Evolutionary conservation across 1,284 basidiomycete species (phyloP).

Genomic region (Cutaneotrichosporon dermatis): DNA sequence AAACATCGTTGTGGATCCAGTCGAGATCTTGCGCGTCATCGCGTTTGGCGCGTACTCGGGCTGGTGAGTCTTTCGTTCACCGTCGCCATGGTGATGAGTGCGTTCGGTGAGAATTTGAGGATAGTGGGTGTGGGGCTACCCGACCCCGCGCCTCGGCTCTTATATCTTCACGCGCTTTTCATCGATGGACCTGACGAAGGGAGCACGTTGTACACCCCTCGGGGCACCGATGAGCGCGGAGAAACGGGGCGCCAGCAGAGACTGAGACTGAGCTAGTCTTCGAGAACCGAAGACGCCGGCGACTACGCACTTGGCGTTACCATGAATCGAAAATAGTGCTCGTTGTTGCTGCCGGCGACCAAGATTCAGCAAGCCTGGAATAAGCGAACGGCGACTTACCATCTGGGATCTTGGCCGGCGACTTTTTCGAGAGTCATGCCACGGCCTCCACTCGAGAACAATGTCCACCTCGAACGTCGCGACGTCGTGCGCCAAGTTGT

Average conservation of each 20-base stretch:
- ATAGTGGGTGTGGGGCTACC: no score
- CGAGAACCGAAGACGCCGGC: not conserved
- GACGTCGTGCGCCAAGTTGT: no score
- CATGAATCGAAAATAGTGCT: not conserved
- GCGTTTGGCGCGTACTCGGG: not conserved
- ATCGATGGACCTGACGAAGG: no score
- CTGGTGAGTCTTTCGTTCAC: not conserved
- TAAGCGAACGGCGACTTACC: no score
- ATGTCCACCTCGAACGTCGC: no score
- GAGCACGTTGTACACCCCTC: not conserved
- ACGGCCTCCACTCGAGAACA: no score
- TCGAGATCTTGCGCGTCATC: not conserved
- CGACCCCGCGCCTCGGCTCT: no score
- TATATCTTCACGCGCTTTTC: no score
- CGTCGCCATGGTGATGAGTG: not conserved
- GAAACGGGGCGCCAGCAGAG: not conserved
- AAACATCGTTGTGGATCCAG: not conserved
- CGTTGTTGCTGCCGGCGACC: not conserved
- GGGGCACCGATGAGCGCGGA: not conserved
- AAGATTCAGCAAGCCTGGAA: not conserved
- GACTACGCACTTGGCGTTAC: not conserved
- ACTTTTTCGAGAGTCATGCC: no score
- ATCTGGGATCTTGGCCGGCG: no score
- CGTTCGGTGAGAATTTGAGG: not conserved
- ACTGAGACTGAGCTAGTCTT: not conserved